Evolutionary conservation across 1,284 basidiomycete genomes (phyloP).

Genomic region (Ceratobasidium sp.): DNA sequence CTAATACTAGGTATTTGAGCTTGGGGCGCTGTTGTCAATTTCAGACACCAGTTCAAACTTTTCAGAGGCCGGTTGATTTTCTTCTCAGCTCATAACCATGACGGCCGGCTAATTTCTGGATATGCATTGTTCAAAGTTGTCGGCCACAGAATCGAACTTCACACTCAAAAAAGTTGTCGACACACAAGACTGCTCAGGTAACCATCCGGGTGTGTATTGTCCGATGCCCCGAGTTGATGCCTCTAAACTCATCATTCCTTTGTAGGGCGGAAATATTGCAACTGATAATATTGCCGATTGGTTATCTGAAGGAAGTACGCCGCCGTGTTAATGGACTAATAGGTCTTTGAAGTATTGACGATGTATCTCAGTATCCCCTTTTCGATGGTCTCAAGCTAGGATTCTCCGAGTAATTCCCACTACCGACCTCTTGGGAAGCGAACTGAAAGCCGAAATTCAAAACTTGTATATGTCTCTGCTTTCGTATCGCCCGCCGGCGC

Average conservation of each 20-base stretch:
- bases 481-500: background rate
- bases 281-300: background rate
- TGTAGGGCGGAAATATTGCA: background rate
- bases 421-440: background rate
- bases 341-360: background rate
- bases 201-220: background rate
- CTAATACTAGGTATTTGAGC: slow-evolving; percentile 14
- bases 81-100: background rate
- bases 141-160: background rate
- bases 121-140: background rate
- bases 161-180: background rate
- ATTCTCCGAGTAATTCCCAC: slow-evolving; percentile 22
- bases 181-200: background rate
- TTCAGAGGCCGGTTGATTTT: background rate
- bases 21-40: slow-evolving; percentile 11
- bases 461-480: background rate
- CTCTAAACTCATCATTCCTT: background rate
- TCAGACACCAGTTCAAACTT: slow-evolving; percentile 16
- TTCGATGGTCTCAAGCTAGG: slow-evolving; percentile 18
- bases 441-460: background rate
- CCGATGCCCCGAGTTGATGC: background rate
- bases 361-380: background rate
- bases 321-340: too few relatives aligned
- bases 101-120: too few relatives aligned
- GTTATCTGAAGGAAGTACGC: background rate